These are phyloP conservation scores for Anthracocystis setariae DNA, from an alignment of 1,284 basidiomycete species.

Conservation along the genomic window DNA sequence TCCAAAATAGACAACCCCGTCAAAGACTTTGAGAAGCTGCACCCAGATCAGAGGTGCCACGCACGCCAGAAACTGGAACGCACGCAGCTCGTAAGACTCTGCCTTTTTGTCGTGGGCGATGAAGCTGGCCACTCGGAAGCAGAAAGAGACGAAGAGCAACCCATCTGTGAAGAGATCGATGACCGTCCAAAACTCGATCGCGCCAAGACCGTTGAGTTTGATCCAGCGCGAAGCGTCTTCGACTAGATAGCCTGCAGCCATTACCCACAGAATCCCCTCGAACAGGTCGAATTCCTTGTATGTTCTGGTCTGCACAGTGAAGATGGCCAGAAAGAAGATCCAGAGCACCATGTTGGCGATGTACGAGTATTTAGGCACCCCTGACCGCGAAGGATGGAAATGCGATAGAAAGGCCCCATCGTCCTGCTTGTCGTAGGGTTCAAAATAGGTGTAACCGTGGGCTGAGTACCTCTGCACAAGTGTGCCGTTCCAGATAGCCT, in stretches of 20 bases:
- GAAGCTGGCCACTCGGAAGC: slow-evolving; percentile 52
- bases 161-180: slow-evolving; percentile 55
- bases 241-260: slow-evolving; percentile 56
- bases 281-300: slow-evolving; percentile 46
- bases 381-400: slow-evolving; percentile 52
- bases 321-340: slow-evolving; percentile 56
- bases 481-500: slow-evolving; percentile 56
- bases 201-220: slow-evolving; percentile 58
- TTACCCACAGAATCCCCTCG: slow-evolving; percentile 53
- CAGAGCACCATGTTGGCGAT: slow-evolving; percentile 53
- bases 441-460: slow-evolving; percentile 51
- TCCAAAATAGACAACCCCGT: slow-evolving; percentile 71
- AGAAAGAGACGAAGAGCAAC: slow-evolving; percentile 48
- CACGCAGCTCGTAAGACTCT: slow-evolving; percentile 47
- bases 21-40: slow-evolving; percentile 52
- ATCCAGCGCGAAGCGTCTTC: slow-evolving; percentile 56
- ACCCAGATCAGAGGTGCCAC: slow-evolving; percentile 62
- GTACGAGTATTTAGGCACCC: slow-evolving; percentile 56
- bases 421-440: slow-evolving; percentile 45
- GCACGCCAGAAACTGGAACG: slow-evolving; percentile 59
- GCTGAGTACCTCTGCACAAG: slow-evolving; percentile 47
- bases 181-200: slow-evolving; percentile 58
- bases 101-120: slow-evolving; percentile 31
- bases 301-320: slow-evolving; percentile 52
- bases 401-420: slow-evolving; percentile 50